Conservation (phyloP, 805 yeast genomes). For the Saitoella complicata region DNA sequence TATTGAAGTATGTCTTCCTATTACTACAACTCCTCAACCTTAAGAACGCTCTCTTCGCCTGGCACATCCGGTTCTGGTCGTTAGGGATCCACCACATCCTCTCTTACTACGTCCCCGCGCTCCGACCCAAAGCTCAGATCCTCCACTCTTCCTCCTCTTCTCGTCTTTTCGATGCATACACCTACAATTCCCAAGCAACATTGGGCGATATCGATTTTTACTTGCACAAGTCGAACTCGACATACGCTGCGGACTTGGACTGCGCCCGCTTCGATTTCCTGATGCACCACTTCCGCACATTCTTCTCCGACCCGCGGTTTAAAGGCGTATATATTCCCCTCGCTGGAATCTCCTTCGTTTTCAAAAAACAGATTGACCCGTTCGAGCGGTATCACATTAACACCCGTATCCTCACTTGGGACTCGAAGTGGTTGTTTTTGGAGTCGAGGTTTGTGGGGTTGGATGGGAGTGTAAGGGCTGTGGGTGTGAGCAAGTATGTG, state of each 20-base stretch:
- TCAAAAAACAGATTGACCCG: slow-evolving; percentile 57
- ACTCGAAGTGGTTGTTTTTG: slow-evolving; percentile 69
- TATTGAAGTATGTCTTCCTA: no score
- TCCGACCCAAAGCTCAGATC: slow-evolving; percentile 6
- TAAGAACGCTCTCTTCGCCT: slow-evolving; percentile 9
- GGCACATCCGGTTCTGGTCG: slow-evolving; percentile 4
- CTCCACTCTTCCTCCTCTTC: slow-evolving; percentile 1
- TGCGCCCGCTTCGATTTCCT: slow-evolving; percentile 54
- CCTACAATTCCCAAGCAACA: slow-evolving; percentile 41
- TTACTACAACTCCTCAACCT: slow-evolving; percentile 1
- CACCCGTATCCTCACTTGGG: slow-evolving; percentile 63
- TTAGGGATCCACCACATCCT: slow-evolving; percentile 2
- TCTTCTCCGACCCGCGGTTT: slow-evolving; percentile 32
- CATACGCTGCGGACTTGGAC: slow-evolving; percentile 71
- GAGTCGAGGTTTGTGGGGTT: slow-evolving; percentile 41
- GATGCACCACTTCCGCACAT: slow-evolving; percentile 38
- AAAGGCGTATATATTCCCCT: slow-evolving; percentile 50
- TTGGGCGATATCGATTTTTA: slow-evolving; percentile 74
- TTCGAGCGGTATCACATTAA: slow-evolving; percentile 41
- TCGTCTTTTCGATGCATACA: slow-evolving; percentile 17
- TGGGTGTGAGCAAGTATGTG: slow-evolving; percentile 63
- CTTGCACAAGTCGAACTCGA: slow-evolving; percentile 73
- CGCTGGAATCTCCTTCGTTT: slow-evolving; percentile 51
- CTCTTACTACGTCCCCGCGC: slow-evolving; percentile 7
- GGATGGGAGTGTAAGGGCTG: slow-evolving; percentile 30